A percentile compares a stretch with the other conserved stretches of the same genome.
Evolutionary conservation across 768 basidiomycete species (phyloP).

Genomic region (Goffeauzyma gilvescens): DNA sequence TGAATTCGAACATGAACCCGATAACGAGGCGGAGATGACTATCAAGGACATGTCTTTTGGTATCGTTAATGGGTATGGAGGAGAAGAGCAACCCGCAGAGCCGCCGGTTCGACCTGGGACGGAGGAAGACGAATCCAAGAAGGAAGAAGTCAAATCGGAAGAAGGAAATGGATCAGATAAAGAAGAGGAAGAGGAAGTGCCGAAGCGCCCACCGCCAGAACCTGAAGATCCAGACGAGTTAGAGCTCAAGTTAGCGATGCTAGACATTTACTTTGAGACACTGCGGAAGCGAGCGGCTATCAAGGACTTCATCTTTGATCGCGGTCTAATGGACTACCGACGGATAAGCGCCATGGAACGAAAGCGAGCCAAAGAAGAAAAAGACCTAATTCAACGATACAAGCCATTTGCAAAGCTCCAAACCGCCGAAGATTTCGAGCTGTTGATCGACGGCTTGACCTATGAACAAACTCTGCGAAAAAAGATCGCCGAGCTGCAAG

Average conservation of each 20-base stretch:
- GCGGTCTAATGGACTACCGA: slow-evolving; percentile 80
- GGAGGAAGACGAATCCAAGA: background rate
- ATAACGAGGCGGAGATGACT: slow-evolving; percentile 88
- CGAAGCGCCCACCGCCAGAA: slow-evolving; percentile 27
- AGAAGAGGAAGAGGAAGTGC: slow-evolving; percentile 12
- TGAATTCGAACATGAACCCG: slow-evolving; percentile 92
- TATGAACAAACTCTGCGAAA: slow-evolving; percentile 76
- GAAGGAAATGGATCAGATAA: slow-evolving; percentile 6
- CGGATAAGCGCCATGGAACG: slow-evolving; percentile 76
- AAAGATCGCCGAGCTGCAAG: slow-evolving; percentile 75
- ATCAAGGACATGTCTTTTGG: slow-evolving; percentile 95
- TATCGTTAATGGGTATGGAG: slow-evolving; percentile 64
- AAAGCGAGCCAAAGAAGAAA: slow-evolving; percentile 74
- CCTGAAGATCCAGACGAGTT: slow-evolving; percentile 69
- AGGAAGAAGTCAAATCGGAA: slow-evolving; percentile 5
- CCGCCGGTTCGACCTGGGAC: slow-evolving; percentile 17
- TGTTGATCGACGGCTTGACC: slow-evolving; percentile 64
- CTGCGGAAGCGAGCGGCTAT: slow-evolving; percentile 65
- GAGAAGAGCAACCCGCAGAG: slow-evolving; percentile 47
- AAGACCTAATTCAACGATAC: slow-evolving; percentile 69
- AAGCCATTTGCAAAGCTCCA: slow-evolving; percentile 81
- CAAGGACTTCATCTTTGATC: slow-evolving; percentile 77
- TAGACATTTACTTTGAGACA: slow-evolving; percentile 80
- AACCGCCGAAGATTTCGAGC: slow-evolving; percentile 77
- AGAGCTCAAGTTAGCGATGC: slow-evolving; percentile 64